Evolutionary conservation across 495 filamentous ascomycete species (phyloP), one percentile per base, ranked within the genome.

Genomic region (Halenospora varia): DNA sequence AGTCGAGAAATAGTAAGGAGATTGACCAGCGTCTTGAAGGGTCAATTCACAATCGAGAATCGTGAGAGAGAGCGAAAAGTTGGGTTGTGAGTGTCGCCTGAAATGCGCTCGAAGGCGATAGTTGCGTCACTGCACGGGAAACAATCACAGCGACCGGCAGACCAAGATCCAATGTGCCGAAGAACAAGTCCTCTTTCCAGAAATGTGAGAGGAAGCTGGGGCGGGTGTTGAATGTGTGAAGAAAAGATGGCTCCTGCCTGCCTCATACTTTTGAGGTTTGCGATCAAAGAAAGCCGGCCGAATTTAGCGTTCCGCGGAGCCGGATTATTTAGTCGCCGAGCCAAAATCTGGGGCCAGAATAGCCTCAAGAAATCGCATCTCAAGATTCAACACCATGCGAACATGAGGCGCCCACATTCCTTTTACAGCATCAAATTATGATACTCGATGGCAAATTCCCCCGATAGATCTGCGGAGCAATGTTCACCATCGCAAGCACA

Each of bases 401-500:
- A 45, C 6, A 45, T 45, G 42, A 45, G 42, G 42, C 42, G 42
- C 42, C 42, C 11, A 45, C 42, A 20, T n/a, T 20, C 42, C 11
- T 45, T 20, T 20, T 45, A n/a, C 42, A 20, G 17, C 42, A 39
- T 25, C 24, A 40, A 13, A 29, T 40, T 15, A 40, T 58, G 55
- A 58, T 52, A n/a, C 42, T 62, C 64, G 65, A 73, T 73, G 70
- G 69, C 67, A 51, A 60, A 62, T 56, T 67, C 51, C 53, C 61
- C 59, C 63, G 61, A 64, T 51, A 26, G 15, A 59, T 48, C 56
- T 64, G 51, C 57, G 46, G 66, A 68, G 77, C 73, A 69, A 94
- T 96, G 90, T 89, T 95, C 73, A 87, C 88, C 70, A 92, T 95
- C 72, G 86, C 89, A 62, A 84, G 92, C 76, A 87, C 90, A 67